Percentiles rank a stretch among this genome's conserved stretches.
Conservation (phyloP, 805 yeast species). For the Hanseniaspora guilliermondii region DNA sequence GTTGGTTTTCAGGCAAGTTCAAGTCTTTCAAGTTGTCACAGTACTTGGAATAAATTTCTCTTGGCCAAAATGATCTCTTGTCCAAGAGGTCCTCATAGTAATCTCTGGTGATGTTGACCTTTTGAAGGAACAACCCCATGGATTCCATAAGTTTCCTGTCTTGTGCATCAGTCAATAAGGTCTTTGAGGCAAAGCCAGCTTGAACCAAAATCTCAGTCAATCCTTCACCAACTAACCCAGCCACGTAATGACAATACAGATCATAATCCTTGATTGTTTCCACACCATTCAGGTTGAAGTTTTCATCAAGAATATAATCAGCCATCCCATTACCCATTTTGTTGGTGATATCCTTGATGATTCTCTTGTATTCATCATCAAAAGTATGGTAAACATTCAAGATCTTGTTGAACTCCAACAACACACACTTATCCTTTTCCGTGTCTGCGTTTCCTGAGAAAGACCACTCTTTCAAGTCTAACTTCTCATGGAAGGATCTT, state of each 20-base stretch:
- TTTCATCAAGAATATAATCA: conserved; percentile 65
- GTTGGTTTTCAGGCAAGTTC: conserved; percentile 34
- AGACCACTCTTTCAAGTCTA: conserved; percentile 62
- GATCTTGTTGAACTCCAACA: conserved; percentile 64
- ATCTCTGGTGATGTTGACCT: conserved; percentile 91
- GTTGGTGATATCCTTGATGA: conserved; percentile 61
- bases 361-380: conserved; percentile 62
- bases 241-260: conserved; percentile 90
- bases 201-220: conserved; percentile 67
- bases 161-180: conserved; percentile 39
- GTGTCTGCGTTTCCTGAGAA: conserved; percentile 60
- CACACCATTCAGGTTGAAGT: conserved; percentile 70
- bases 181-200: conserved; percentile 55
- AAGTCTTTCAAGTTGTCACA: conserved; percentile 53
- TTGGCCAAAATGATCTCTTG: conserved; percentile 92
- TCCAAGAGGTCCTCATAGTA: conserved; percentile 83
- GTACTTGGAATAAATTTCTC: conserved; percentile 81
- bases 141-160: conserved; percentile 46
- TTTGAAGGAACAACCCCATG: conserved; percentile 92
- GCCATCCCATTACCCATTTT: conserved; percentile 99
- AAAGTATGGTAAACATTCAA: conserved; percentile 60
- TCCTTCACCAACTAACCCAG: conserved; percentile 96
- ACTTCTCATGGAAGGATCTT: conserved; percentile 51
- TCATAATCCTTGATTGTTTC: conserved; percentile 70
- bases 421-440: conserved; percentile 70